Percentiles rank a stretch among this genome's conserved stretches.
Conservation (phyloP, 805 yeast species). For the Isabelozyma heimii region DNA sequence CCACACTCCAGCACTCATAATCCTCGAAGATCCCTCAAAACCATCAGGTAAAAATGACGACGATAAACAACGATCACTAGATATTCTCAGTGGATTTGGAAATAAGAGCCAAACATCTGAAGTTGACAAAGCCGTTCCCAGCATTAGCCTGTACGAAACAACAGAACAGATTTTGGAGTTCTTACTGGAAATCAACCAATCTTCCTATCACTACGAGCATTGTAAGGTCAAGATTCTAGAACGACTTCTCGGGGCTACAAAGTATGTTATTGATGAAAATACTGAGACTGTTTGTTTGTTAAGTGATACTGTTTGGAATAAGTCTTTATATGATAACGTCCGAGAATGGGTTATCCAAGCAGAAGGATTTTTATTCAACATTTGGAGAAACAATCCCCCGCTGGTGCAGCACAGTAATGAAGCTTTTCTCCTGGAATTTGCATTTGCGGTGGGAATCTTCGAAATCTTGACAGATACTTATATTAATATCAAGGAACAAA, state of each 20-base stretch:
- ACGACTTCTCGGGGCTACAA: constrained; percentile 17
- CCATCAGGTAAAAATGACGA: constrained; percentile 14
- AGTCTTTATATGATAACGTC: constrained; percentile 28
- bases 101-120: constrained; percentile 7
- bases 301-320: constrained; percentile 38
- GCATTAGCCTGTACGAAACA: constrained; percentile 9
- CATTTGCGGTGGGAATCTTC: constrained; percentile 35
- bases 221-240: constrained; percentile 22
- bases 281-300: constrained; percentile 23
- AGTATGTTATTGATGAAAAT: constrained; percentile 1
- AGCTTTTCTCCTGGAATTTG: constrained; percentile 7
- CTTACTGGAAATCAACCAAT: constrained; percentile 8
- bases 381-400: constrained; percentile 1
- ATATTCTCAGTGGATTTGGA: constrained; percentile 33
- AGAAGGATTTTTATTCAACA: constrained; percentile 18
- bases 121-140: constrained; percentile 6
- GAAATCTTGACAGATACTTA: constrained; percentile 48
- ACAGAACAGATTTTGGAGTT: constrained; percentile 9
- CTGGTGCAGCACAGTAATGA: neutral
- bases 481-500: constrained; percentile 28
- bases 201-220: constrained; percentile 11
- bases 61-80: constrained; percentile 31
- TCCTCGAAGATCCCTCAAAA: constrained; percentile 6
- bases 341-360: constrained; percentile 32
- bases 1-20: constrained; percentile 13